Evolutionary conservation across 164 flowering plant species (phyloP), one percentile per base, ranked within the genome.

Genomic region (Akebia trifoliata): DNA sequence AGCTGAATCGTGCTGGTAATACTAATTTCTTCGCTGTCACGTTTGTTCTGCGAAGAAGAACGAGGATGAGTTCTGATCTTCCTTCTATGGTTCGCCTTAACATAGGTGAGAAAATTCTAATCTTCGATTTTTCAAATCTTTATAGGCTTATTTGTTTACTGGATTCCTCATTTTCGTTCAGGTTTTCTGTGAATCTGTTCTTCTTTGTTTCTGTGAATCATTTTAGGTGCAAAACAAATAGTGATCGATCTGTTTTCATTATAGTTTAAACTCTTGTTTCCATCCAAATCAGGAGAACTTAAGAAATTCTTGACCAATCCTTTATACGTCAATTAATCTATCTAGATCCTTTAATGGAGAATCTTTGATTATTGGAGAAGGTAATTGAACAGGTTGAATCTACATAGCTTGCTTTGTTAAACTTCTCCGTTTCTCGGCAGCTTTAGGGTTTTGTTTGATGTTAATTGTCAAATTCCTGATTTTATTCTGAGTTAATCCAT

Each of bases 81-180:
- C 59, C 82, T 22, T 77, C 83, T 25, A 35, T 81, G 18, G 75
- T 86, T 61, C 83, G 76, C 51, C 86, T 86, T 39, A 80, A 80
- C 65, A 82, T 86, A 21, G 93, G 93, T 86, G 51, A 47, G 53
- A 14, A 17, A 1, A n/a, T 46, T 51, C 20, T 20, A 12, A 25
- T 62, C 32, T 50, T 44, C 42, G 3, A 37, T 51, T 53, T 17
- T 44, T 38, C 58, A n/a, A 4, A n/a, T 32, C 24, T 29, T 30
- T 37, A 18, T 21, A 7, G 14, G 6, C n/a, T 37, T 20, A n/a
- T 14, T 21, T 37, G 11, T 14, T 28, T 18, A n/a, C n/a, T n/a
- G n/a, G 3, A 15, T 18, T 22, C 18, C 14, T n/a, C 2, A 4
- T 32, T 17, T 42, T 34, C 6, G 1, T 15, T 17, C 40, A 60